These are phyloP conservation scores for Fusarium praegraminearum DNA, from an alignment of 2,329 filamentous ascomycete species.

Conservation along the genomic window DNA sequence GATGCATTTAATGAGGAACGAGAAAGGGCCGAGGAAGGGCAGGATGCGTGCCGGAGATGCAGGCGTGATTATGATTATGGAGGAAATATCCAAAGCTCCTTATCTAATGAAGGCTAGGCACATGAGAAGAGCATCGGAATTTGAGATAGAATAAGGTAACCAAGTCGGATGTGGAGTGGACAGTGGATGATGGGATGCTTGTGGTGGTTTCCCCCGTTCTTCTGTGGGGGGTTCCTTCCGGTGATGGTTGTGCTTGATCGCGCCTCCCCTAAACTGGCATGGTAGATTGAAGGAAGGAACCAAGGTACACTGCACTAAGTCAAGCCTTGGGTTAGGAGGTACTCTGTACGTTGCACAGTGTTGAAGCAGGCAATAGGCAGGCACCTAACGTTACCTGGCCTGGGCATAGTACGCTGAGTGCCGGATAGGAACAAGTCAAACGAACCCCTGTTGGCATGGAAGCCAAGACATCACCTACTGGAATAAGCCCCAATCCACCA, in stretches of 20 bases:
- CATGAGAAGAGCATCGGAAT: constrained; percentile 1
- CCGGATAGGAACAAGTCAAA: constrained; percentile 3
- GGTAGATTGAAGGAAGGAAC: not conserved
- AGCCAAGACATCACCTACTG: not conserved
- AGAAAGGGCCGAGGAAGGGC: constrained; percentile 43
- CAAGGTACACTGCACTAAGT: not conserved
- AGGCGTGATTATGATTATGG: not conserved
- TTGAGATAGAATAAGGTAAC: constrained; percentile 33
- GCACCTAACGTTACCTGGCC: not conserved
- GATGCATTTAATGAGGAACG: constrained; percentile 25
- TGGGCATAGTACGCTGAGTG: not conserved
- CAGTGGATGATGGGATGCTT: constrained; percentile 19
- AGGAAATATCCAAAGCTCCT: constrained; percentile 17
- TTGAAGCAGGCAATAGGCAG: not conserved
- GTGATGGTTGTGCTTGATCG: constrained; percentile 23
- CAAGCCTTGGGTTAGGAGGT: not conserved
- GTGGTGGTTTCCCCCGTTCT: constrained; percentile 33
- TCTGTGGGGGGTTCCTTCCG: constrained; percentile 24
- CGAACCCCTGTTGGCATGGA: constrained; percentile 5
- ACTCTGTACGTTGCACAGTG: constrained; percentile 26
- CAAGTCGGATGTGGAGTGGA: constrained; percentile 26
- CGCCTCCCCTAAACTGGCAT: constrained; percentile 23
- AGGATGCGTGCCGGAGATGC: constrained; percentile 31
- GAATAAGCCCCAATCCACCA: not conserved
- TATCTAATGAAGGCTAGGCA: constrained; percentile 4